phyloP scores from a whole-genome alignment of 257 asterid species.

The Solanum gracilifrons region DNA sequence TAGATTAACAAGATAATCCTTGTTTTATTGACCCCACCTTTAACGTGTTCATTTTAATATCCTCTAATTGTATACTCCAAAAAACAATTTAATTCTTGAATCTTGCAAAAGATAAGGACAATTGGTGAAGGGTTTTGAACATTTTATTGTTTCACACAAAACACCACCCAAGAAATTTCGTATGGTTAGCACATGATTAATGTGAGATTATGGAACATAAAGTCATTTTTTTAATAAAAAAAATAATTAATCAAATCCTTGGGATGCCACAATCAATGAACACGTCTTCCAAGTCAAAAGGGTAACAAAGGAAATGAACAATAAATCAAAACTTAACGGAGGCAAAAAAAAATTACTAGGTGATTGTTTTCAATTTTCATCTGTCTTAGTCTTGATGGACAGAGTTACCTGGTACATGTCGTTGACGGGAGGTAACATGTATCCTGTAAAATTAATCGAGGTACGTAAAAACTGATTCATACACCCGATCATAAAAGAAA shows the following conservation, averaged over 20 bases:
- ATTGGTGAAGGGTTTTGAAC: background rate
- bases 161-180: background rate
- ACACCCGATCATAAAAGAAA: no score
- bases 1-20: background rate
- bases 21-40: background rate
- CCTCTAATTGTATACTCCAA: background rate
- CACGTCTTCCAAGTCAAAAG: background rate
- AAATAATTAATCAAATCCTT: background rate
- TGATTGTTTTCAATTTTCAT: no score
- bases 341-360: background rate
- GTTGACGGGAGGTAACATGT: rapidly evolving
- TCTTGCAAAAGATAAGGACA: background rate
- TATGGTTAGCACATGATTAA: background rate
- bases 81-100: background rate
- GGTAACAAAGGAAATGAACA: background rate
- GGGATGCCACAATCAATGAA: background rate
- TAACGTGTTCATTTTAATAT: background rate
- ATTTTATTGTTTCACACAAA: background rate
- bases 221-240: background rate
- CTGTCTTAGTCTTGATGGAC: background rate
- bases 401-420: no score
- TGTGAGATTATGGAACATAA: background rate
- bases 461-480: no score
- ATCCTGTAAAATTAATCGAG: no score
- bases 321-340: background rate